A percentile compares a stretch with the other conserved stretches of the same genome.
These are phyloP conservation scores for Mayamaea pseudoterrestris DNA, from an alignment of 108 stramenopile species.

Conservation along the genomic window DNA sequence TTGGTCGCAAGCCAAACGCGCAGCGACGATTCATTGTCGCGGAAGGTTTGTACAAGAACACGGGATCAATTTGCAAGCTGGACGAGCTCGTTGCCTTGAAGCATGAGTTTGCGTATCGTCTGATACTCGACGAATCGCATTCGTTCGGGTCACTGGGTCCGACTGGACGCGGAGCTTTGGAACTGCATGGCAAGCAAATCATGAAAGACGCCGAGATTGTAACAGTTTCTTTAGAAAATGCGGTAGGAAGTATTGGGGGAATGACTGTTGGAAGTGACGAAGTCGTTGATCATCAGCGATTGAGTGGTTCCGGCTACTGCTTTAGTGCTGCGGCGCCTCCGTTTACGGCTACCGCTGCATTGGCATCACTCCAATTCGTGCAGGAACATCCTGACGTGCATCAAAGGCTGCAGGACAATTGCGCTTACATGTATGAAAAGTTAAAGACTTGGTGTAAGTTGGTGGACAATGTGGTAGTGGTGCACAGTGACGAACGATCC, in stretches of 20 bases:
- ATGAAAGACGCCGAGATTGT: constrained; percentile 86
- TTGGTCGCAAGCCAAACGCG: constrained; percentile 63
- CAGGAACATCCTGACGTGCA: constrained; percentile 14
- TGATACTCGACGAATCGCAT: constrained; percentile 94
- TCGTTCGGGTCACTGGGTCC: constrained; percentile 86
- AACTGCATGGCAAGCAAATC: constrained; percentile 38
- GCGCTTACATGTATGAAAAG: constrained; percentile 25
- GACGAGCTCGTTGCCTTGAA: constrained; percentile 83
- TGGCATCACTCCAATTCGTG: constrained; percentile 33
- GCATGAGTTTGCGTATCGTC: constrained; percentile 80
- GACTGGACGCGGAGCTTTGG: constrained; percentile 76
- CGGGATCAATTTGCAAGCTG: constrained; percentile 86
- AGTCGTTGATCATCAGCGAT: constrained; percentile 95
- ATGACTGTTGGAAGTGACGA: constrained; percentile 92
- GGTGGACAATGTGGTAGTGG: constrained; percentile 26
- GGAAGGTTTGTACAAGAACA: constrained; percentile 94
- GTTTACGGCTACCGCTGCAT: constrained; percentile 80
- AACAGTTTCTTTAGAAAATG: constrained; percentile 85
- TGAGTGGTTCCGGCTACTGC: constrained; percentile 97
- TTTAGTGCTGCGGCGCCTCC: constrained; percentile 96
- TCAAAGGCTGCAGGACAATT: constrained; percentile 27
- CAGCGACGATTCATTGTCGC: constrained; percentile 95
- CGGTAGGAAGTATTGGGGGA: constrained; percentile 91
- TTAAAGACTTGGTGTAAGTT: constrained; percentile 12
- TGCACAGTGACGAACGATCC: constrained; percentile 60